phyloP scores from a whole-genome alignment of 1,139 yeast genomes.

The Saccharomyces hybrid region DNA sequence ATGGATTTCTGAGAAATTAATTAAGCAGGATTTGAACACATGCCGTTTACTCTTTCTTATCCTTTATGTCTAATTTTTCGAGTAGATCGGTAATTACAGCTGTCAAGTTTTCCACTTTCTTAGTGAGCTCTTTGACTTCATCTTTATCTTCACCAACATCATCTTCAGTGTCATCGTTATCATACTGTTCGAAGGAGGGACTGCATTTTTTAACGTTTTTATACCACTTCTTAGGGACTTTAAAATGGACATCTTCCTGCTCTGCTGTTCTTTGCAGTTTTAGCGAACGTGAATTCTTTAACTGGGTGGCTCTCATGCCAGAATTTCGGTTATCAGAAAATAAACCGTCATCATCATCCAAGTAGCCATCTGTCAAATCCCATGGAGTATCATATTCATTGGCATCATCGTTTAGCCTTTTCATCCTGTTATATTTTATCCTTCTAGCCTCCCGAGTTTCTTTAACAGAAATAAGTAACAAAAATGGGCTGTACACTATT shows the following conservation, averaged over 20 bases:
- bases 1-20: background rate
- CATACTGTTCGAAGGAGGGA: background rate
- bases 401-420: slow-evolving; percentile 67
- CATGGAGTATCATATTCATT: slow-evolving; percentile 73
- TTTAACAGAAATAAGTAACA: slow-evolving; percentile 50
- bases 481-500: slow-evolving; percentile 58
- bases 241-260: slow-evolving; percentile 62
- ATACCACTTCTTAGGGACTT: slow-evolving; percentile 45
- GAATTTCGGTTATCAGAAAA: slow-evolving; percentile 25
- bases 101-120: background rate
- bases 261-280: slow-evolving; percentile 56
- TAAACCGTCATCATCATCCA: slow-evolving; percentile 34
- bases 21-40: background rate
- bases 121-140: background rate
- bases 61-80: background rate
- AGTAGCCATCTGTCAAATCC: slow-evolving; percentile 74
- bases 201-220: slow-evolving; percentile 35
- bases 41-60: background rate
- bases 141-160: background rate
- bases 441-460: slow-evolving; percentile 63
- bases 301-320: slow-evolving; percentile 35
- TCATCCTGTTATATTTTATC: slow-evolving; percentile 61
- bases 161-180: background rate
- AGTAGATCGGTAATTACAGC: background rate
- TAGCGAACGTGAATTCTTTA: slow-evolving; percentile 38